Conservation (phyloP, 257 asterid species). For the Voacanga thouarsii region DNA sequence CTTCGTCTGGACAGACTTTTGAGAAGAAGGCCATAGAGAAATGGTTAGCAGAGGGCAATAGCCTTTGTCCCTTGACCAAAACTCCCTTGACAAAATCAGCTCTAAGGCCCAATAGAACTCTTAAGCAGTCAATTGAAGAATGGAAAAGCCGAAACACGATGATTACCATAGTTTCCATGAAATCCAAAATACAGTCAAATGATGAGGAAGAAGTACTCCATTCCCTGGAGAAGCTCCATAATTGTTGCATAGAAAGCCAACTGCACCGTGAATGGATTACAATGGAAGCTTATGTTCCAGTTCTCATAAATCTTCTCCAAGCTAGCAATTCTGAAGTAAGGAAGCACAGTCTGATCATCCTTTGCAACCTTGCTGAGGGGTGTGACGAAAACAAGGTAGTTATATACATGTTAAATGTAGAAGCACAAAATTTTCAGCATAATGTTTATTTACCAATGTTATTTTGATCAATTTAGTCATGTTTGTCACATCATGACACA, state of each 20-base stretch:
- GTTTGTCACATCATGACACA: not conserved
- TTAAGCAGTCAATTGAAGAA: slow-evolving; percentile 1
- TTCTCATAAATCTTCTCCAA: not conserved
- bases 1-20: not conserved
- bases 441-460: not conserved
- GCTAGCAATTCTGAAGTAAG: not conserved
- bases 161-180: not conserved
- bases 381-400: slow-evolving; percentile 5
- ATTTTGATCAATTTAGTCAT: not conserved
- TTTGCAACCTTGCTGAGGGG: not conserved
- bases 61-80: not conserved
- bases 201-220: slow-evolving; percentile 1
- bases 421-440: not conserved
- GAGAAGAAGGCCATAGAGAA: slow-evolving; percentile 3
- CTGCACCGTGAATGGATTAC: not conserved
- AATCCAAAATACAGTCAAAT: slow-evolving; percentile 2
- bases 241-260: not conserved
- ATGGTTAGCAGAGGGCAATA: slow-evolving; percentile 6
- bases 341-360: not conserved
- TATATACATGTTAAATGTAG: not conserved
- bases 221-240: not conserved
- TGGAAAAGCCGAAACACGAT: slow-evolving; percentile 3
- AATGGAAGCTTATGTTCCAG: not conserved
- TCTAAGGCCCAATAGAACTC: not conserved
- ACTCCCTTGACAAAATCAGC: not conserved